Conservation (phyloP, 2,329 filamentous ascomycete genomes). For the Hymenoscyphus fructigenus region DNA sequence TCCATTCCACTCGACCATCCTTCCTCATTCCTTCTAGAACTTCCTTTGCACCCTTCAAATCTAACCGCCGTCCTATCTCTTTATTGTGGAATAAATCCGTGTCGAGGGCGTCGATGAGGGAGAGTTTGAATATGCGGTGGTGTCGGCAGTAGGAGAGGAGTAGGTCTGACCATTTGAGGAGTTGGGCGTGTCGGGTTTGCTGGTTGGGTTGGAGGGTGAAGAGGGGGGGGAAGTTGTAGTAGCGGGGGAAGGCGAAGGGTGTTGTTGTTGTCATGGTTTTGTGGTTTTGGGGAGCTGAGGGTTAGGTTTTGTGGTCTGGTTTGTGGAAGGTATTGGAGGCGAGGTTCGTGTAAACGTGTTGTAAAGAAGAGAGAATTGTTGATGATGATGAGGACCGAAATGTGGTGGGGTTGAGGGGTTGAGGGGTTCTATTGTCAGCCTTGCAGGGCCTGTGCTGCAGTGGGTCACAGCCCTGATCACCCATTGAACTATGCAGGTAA, state of each 20-base stretch:
- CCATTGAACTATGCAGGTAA: no score
- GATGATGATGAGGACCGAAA: background rate
- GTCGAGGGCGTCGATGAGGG: slow-evolving; percentile 60
- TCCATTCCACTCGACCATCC: slow-evolving; percentile 66
- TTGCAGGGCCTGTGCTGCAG: background rate
- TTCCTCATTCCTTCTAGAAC: slow-evolving; percentile 59
- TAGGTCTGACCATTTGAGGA: slow-evolving; percentile 81
- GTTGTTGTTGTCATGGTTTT: background rate
- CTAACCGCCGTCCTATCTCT: slow-evolving; percentile 51
- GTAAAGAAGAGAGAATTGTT: background rate
- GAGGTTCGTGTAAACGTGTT: background rate
- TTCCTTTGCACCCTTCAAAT: slow-evolving; percentile 52
- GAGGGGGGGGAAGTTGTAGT: slow-evolving; percentile 80
- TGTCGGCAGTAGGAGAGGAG: slow-evolving; percentile 81
- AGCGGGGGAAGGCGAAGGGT: slow-evolving; percentile 56
- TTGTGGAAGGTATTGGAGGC: background rate
- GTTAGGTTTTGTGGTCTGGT: background rate
- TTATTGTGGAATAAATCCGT: slow-evolving; percentile 59
- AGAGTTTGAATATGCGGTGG: slow-evolving; percentile 73
- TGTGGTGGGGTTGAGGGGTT: background rate
- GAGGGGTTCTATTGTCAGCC: background rate
- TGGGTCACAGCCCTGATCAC: no score
- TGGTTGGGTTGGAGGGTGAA: slow-evolving; percentile 78
- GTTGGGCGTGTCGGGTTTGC: slow-evolving; percentile 71
- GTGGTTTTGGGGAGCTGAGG: background rate